These are phyloP conservation scores for Phytopythium sindhum DNA, from an alignment of 352 stramenopile genomes.

Conservation along the genomic window DNA sequence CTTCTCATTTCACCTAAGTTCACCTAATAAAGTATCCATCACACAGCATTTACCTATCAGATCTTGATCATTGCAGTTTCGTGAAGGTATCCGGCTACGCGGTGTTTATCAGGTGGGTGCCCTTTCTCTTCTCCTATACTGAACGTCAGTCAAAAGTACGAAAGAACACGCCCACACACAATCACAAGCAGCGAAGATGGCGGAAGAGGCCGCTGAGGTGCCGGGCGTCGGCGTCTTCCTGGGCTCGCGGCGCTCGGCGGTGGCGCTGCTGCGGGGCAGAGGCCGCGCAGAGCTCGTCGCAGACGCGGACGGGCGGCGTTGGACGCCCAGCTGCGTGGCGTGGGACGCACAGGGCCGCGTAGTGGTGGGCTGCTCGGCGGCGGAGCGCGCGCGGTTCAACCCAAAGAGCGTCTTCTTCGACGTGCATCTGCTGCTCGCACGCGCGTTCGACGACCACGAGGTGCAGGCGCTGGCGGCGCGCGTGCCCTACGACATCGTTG, in stretches of 20 bases:
- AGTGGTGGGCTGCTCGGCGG: constrained; percentile 3
- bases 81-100: background rate
- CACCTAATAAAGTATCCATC: background rate
- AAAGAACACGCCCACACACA: background rate
- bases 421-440: constrained; percentile 4
- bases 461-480: constrained; percentile 7
- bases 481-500: constrained; percentile 5
- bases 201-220: background rate
- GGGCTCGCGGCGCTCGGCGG: background rate
- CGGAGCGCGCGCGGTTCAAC: constrained; percentile 2
- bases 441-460: constrained; percentile 7
- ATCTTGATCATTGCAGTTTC: background rate
- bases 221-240: constrained; percentile 7
- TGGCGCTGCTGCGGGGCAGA: background rate
- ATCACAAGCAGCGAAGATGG: background rate
- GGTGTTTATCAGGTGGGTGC: background rate
- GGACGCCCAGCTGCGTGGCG: constrained; percentile 8
- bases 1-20: too few species aligned
- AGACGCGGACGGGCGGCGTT: constrained; percentile 5
- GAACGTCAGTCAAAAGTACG: background rate
- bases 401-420: constrained; percentile 2
- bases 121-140: background rate
- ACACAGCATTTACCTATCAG: background rate
- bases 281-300: background rate
- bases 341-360: constrained; percentile 2